Evolutionary conservation across 2,329 filamentous ascomycete species (phyloP), one percentile per base, ranked within the genome.

Genomic region (Paradendryphiella salina): DNA sequence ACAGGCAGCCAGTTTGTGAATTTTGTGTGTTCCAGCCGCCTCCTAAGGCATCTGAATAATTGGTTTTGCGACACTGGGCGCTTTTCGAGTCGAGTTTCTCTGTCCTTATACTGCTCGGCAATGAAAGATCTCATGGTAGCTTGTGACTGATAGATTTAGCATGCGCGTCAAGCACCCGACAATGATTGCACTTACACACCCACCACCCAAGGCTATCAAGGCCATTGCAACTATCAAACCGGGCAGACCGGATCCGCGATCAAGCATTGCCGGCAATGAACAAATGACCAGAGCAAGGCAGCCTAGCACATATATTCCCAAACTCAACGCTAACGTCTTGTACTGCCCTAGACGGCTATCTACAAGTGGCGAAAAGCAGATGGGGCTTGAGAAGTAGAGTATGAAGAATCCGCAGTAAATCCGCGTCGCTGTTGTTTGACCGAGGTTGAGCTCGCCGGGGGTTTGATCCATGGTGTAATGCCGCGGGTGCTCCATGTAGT

Each of bases 361-460:
- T 5, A 73, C 69, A 5, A 77, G 1, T 32, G 73, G 56, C 4
- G 73, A 73, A 29, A 73, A 67, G 4, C 65, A 34, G 4, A 75
- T 49, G 0, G 75, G 72, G 2, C 66, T 63, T 1, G 74, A 54
- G 52, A 77, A 80, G 13, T 72, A 72, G 57, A 79, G 79, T 61
- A 82, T 80, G 59, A 80, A 79, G 62, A 85, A 84, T 54, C 80
- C 82, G 37, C 80, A 76, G 51, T 79, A 79, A 8, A 85, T 73
- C 18, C 76, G 79, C 3, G 81, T 82, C 4, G 82, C 82, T 17
- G 54, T 66, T 5, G 59, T 54, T 45, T 73, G 69, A 4, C 70
- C 70, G 0, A 73, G 60, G 7, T 60, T 60, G 2, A 73, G 61
- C 4, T 65, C 69, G 21, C 70, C 69, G 2, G 67, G 69, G 0